phyloP scores from a whole-genome alignment of 306 rosid species.

The Lathyrus aphaca region DNA sequence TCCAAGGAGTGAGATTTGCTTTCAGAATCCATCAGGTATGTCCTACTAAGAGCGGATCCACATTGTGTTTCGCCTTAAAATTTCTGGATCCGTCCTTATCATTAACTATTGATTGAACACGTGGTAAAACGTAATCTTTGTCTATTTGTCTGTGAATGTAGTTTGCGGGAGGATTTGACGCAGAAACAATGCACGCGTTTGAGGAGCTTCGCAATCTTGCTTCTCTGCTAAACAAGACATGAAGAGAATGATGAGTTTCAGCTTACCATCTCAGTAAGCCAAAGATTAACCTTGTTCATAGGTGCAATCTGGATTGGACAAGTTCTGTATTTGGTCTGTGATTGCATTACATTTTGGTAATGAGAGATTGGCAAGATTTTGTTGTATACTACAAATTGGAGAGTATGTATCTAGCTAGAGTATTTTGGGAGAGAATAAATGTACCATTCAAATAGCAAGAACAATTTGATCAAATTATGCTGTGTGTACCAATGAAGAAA shows the following conservation, averaged over 20 bases:
- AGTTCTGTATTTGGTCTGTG: slow-evolving; percentile 28
- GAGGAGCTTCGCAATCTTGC: slow-evolving; percentile 96
- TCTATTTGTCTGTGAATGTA: slow-evolving; percentile 47
- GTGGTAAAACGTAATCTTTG: slow-evolving; percentile 11
- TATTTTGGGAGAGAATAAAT: slow-evolving; percentile 10
- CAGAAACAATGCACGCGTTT: slow-evolving; percentile 95
- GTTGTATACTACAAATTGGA: not conserved
- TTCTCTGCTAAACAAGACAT: slow-evolving; percentile 79
- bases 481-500: no score
- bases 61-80: not conserved
- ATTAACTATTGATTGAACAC: not conserved
- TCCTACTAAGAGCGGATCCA: not conserved
- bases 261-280: slow-evolving; percentile 59
- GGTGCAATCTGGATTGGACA: slow-evolving; percentile 35
- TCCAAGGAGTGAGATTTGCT: slow-evolving; percentile 99
- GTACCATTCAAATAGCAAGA: slow-evolving; percentile 12
- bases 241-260: slow-evolving; percentile 35
- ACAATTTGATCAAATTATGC: not conserved
- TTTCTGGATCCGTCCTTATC: not conserved
- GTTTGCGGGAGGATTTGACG: slow-evolving; percentile 99
- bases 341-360: slow-evolving; percentile 35
- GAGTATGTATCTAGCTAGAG: not conserved
- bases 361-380: slow-evolving; percentile 34
- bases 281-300: slow-evolving; percentile 8
- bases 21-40: slow-evolving; percentile 96